These are phyloP conservation scores for Exophiala calicioides DNA, from an alignment of 2,329 filamentous ascomycete species.

Conservation along the genomic window DNA sequence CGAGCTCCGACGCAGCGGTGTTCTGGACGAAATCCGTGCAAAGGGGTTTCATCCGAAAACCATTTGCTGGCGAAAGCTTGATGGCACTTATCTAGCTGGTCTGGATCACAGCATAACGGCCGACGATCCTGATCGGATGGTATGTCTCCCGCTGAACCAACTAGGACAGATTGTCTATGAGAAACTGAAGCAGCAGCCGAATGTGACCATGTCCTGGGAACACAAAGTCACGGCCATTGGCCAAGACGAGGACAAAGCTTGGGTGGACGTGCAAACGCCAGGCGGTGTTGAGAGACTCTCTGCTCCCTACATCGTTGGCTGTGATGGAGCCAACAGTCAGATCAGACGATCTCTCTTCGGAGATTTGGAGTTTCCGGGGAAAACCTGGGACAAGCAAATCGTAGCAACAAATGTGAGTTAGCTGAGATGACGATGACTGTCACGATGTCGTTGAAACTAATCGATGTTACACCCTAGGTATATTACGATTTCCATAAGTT, in stretches of 20 bases:
- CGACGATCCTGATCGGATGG: slow-evolving; percentile 41
- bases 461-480: slow-evolving; percentile 47
- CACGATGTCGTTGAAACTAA: not conserved
- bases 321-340: slow-evolving; percentile 36
- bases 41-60: slow-evolving; percentile 45
- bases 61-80: slow-evolving; percentile 49
- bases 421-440: not conserved
- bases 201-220: slow-evolving; percentile 46
- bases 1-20: slow-evolving; percentile 59
- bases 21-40: slow-evolving; percentile 53
- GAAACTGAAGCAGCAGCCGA: slow-evolving; percentile 38
- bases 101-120: slow-evolving; percentile 36
- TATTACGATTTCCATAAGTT: slow-evolving; percentile 63
- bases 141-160: slow-evolving; percentile 47
- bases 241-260: slow-evolving; percentile 24
- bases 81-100: slow-evolving; percentile 37
- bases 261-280: slow-evolving; percentile 22
- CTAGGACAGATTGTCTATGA: slow-evolving; percentile 46
- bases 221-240: slow-evolving; percentile 38
- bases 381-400: slow-evolving; percentile 29
- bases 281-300: slow-evolving; percentile 14
- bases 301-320: slow-evolving; percentile 46
- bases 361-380: slow-evolving; percentile 21
- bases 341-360: slow-evolving; percentile 20
- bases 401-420: slow-evolving; percentile 29